A percentile compares a stretch with the other conserved stretches of the same genome.
Conservation (phyloP, 495 filamentous ascomycete genomes). For the Symbiotaphrina buchneri region DNA sequence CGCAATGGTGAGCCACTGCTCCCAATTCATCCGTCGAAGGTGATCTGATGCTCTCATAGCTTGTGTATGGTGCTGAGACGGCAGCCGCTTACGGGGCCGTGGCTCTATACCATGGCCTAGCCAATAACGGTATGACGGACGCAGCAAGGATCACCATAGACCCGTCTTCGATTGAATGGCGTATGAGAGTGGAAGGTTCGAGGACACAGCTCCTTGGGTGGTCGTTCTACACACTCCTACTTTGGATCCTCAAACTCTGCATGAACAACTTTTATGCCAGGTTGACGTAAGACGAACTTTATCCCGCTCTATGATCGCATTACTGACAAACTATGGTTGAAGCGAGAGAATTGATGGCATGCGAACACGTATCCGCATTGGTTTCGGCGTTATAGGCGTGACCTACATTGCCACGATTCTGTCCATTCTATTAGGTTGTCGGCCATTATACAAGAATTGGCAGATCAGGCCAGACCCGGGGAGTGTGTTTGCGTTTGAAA, state of each 20-base stretch:
- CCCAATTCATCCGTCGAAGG: not conserved
- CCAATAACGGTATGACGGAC: conserved; percentile 32
- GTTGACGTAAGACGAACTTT: conserved; percentile 23
- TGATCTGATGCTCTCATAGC: conserved; percentile 1
- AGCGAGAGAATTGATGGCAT: conserved; percentile 25
- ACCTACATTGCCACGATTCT: conserved; percentile 31
- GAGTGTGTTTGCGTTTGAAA: too few species aligned
- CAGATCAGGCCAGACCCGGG: too few species aligned
- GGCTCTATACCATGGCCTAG: conserved; percentile 22
- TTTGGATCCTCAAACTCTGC: conserved; percentile 36
- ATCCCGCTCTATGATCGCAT: conserved; percentile 11
- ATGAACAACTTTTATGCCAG: conserved; percentile 37
- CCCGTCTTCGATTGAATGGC: conserved; percentile 21
- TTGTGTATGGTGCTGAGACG: conserved; percentile 17
- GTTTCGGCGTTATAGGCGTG: conserved; percentile 22
- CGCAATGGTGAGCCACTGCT: conserved; percentile 19
- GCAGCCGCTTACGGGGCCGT: conserved; percentile 23
- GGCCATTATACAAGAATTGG: too few species aligned
- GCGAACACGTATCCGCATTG: conserved; percentile 23
- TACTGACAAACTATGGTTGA: too few species aligned
- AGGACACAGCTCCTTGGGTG: conserved; percentile 35
- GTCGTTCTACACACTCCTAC: conserved; percentile 29
- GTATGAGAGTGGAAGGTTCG: conserved; percentile 26
- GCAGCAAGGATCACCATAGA: conserved; percentile 19
- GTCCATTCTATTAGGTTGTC: conserved; percentile 30